Evolutionary conservation across 768 basidiomycete genomes (phyloP).

Genomic region (Imleria badia): DNA sequence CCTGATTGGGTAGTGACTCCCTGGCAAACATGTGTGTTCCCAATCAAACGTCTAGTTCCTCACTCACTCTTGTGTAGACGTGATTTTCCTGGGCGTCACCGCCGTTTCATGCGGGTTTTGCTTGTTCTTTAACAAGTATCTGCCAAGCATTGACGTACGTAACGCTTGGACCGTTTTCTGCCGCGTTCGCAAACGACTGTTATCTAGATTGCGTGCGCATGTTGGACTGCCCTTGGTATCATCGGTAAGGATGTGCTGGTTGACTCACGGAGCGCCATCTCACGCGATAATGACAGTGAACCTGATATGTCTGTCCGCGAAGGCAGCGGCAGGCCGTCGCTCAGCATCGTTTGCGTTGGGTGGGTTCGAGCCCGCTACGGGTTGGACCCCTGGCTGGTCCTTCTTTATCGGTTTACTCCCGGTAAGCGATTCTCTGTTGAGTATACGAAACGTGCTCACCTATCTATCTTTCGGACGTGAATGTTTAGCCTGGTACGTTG

Average conservation of each 20-base stretch:
- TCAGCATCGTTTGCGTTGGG: constrained; percentile 56
- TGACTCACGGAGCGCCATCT: neutral
- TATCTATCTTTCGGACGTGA: neutral
- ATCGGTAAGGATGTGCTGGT: constrained; percentile 36
- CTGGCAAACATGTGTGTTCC: constrained; percentile 57
- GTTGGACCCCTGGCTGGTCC: constrained; percentile 67
- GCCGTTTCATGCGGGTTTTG: constrained; percentile 48
- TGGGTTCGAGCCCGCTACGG: constrained; percentile 62
- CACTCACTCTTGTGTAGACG: constrained; percentile 32
- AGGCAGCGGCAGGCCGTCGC: constrained; percentile 54
- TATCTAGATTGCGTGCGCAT: constrained; percentile 53
- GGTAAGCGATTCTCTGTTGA: constrained; percentile 33
- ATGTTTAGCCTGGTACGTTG: constrained; percentile 28
- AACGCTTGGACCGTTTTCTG: neutral
- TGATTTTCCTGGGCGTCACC: constrained; percentile 58
- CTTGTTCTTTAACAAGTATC: constrained; percentile 52
- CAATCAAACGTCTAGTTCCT: neutral
- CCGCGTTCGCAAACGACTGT: constrained; percentile 3
- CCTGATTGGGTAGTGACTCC: constrained; percentile 56
- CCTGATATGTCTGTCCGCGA: constrained; percentile 53
- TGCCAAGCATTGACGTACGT: constrained; percentile 51
- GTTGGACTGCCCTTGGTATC: constrained; percentile 61
- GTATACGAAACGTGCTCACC: neutral
- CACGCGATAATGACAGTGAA: constrained; percentile 43
- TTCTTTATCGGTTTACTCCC: constrained; percentile 67